These are phyloP conservation scores for Citrus mangshanensis DNA, from an alignment of 345 rosid genomes.

Conservation along the genomic window DNA sequence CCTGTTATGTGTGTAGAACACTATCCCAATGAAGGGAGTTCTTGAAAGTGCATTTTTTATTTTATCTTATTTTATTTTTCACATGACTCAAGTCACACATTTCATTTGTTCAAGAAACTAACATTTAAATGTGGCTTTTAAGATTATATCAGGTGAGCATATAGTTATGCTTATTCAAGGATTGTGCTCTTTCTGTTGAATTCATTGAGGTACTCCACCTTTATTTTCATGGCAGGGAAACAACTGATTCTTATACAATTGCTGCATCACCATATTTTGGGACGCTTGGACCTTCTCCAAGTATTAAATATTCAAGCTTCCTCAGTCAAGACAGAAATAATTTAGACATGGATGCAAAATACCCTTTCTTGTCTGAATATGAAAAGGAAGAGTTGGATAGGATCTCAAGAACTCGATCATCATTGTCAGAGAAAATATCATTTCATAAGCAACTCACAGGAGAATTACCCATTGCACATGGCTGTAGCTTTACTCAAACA, in stretches of 20 bases:
- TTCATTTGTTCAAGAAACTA: not conserved
- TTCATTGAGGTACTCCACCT: not conserved
- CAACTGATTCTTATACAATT: conserved; percentile 75
- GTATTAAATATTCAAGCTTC: conserved; percentile 32
- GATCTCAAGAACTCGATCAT: conserved; percentile 52
- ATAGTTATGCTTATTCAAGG: not conserved
- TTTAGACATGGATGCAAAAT: conserved; percentile 47
- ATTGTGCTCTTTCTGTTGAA: not conserved
- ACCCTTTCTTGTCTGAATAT: conserved; percentile 53
- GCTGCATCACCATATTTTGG: conserved; percentile 68
- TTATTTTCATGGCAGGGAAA: conserved; percentile 43
- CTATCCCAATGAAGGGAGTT: not conserved
- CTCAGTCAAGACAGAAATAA: conserved; percentile 32
- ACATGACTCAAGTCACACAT: not conserved
- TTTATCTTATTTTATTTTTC: not conserved
- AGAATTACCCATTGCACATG: conserved; percentile 59
- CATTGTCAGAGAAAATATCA: conserved; percentile 61
- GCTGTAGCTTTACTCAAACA: conserved; percentile 84
- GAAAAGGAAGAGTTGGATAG: conserved; percentile 39
- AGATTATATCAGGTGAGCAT: not conserved
- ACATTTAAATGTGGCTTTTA: not conserved
- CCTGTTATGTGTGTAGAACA: not conserved
- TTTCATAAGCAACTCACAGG: conserved; percentile 44
- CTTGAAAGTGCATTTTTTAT: not conserved
- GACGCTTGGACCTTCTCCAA: conserved; percentile 34